Evolutionary conservation across 129 eudicot species (phyloP), one percentile per base, ranked within the genome.

Genomic region (sunflower (Helianthus annuus)): DNA sequence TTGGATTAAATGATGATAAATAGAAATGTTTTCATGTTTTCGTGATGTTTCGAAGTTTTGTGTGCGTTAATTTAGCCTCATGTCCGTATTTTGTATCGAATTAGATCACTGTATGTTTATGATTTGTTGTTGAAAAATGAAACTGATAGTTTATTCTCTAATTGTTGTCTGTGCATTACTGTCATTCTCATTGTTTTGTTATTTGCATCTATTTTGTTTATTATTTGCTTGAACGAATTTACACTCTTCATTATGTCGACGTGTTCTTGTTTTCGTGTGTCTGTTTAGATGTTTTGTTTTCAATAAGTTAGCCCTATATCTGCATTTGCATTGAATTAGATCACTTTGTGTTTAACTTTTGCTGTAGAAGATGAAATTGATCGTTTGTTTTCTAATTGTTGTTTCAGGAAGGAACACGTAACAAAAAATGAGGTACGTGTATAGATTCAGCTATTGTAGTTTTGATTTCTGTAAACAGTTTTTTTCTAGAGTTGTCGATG

Each of bases 391-490:
- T 19, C 10, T 71, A 2, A 42, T 44, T 17, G 4, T 10, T 56
- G 46, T 58, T 58, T 45, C 8, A 45, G 32, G 76, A 9, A 71
- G 68, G 16, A 58, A 71, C 45, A 45, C 5, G 14, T 29, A 71
- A 12, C 58, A 4, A 15, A 60, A 53, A 65, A 72, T 72, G 77
- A 72, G 77, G 77, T 72, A 72, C 5, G 77, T 59, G 77, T 58
- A 27, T 71, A 2, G 58, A 72, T 72, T 58, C 48, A 59, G 57
- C 27, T 34, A n/a, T n/a, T n/a, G n/a, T n/a, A 44, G 34, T 14
- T 5, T 57, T n/a, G 19, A n/a, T n/a, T n/a, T n/a, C n/a, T n/a
- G n/a, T n/a, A n/a, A n/a, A n/a, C n/a, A n/a, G n/a, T n/a, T n/a
- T n/a, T n/a, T n/a, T n/a, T n/a, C n/a, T n/a, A n/a, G n/a, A n/a